phyloP scores from a whole-genome alignment of 2,329 filamentous ascomycete species.

The Pezicula rhizophila region DNA sequence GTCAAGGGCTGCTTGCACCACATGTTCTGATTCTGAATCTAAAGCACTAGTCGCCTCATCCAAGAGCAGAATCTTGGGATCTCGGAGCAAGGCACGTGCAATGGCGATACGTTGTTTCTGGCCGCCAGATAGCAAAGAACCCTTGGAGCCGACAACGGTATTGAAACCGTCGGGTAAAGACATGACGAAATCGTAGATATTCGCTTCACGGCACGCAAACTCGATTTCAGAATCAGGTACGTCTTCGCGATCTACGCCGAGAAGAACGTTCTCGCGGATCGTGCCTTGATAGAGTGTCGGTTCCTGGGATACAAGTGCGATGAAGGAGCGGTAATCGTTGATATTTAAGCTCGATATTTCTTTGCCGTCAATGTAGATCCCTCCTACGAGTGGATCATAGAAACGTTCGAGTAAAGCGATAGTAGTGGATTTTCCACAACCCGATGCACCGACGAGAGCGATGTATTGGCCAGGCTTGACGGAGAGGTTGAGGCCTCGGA shows the following conservation, averaged over 20 bases:
- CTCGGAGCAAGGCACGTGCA: slow-evolving; percentile 81
- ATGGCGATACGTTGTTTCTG: slow-evolving; percentile 93
- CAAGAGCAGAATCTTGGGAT: slow-evolving; percentile 70
- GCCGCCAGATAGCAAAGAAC: slow-evolving; percentile 76
- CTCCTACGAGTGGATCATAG: slow-evolving; percentile 80
- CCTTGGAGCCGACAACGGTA: slow-evolving; percentile 82
- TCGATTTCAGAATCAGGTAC: slow-evolving; percentile 61
- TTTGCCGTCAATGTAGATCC: slow-evolving; percentile 74
- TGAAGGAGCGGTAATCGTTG: slow-evolving; percentile 75
- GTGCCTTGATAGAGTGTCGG: slow-evolving; percentile 92
- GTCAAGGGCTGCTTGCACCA: slow-evolving; percentile 76
- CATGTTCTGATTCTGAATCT: slow-evolving; percentile 70
- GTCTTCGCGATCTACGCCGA: slow-evolving; percentile 63
- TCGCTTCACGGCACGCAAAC: slow-evolving; percentile 79
- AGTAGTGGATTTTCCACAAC: slow-evolving; percentile 90
- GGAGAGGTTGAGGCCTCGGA: slow-evolving; percentile 72
- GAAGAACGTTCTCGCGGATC: slow-evolving; percentile 82
- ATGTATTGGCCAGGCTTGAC: slow-evolving; percentile 77
- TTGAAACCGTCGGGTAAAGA: slow-evolving; percentile 81
- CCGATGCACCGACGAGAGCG: slow-evolving; percentile 87
- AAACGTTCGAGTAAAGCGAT: slow-evolving; percentile 90
- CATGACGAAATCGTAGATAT: slow-evolving; percentile 87
- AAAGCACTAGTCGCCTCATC: slow-evolving; percentile 77
- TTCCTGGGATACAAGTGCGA: slow-evolving; percentile 89
- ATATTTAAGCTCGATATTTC: slow-evolving; percentile 78